A percentile compares a stretch with the other conserved stretches of the same genome.
Conservation (phyloP, 345 rosid species). For the Gossypium rotundifolium region DNA sequence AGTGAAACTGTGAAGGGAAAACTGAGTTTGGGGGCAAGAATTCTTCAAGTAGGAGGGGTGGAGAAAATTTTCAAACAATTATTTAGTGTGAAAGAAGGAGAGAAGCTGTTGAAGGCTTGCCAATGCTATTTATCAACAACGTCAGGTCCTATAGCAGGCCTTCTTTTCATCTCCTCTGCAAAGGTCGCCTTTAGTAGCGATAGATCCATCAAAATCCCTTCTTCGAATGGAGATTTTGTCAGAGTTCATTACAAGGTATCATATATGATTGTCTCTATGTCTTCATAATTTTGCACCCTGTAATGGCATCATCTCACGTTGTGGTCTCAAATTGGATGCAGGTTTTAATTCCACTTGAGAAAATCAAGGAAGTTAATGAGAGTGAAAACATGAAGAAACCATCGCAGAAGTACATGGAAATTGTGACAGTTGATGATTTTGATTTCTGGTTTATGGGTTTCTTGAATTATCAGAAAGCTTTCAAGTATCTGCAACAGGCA, state of each 20-base stretch:
- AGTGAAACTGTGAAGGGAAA: constrained; percentile 44
- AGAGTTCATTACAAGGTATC: constrained; percentile 45
- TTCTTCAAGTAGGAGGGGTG: constrained; percentile 38
- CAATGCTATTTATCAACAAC: constrained; percentile 58
- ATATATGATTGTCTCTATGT: background rate
- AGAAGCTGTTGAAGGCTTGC: constrained; percentile 42
- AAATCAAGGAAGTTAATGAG: constrained; percentile 47
- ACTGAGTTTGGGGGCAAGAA: constrained; percentile 34
- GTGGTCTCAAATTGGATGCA: constrained; percentile 6
- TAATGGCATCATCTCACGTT: background rate
- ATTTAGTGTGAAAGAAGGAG: constrained; percentile 39
- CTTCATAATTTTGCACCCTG: background rate
- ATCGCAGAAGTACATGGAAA: constrained; percentile 61
- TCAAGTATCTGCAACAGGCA: constrained; percentile 49
- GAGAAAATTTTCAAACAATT: constrained; percentile 37
- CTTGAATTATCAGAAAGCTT: constrained; percentile 61
- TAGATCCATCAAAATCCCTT: constrained; percentile 33
- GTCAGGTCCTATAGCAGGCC: constrained; percentile 52
- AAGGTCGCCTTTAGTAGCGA: constrained; percentile 44
- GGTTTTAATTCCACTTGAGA: constrained; percentile 54
- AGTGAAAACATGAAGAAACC: constrained; percentile 55
- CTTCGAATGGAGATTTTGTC: constrained; percentile 32
- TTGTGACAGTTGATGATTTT: constrained; percentile 56
- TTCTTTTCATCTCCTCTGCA: constrained; percentile 42
- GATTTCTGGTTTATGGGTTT: constrained; percentile 98